These are phyloP conservation scores for Cryphonectria nitschkei DNA, from an alignment of 2,329 filamentous ascomycete genomes.

Conservation along the genomic window DNA sequence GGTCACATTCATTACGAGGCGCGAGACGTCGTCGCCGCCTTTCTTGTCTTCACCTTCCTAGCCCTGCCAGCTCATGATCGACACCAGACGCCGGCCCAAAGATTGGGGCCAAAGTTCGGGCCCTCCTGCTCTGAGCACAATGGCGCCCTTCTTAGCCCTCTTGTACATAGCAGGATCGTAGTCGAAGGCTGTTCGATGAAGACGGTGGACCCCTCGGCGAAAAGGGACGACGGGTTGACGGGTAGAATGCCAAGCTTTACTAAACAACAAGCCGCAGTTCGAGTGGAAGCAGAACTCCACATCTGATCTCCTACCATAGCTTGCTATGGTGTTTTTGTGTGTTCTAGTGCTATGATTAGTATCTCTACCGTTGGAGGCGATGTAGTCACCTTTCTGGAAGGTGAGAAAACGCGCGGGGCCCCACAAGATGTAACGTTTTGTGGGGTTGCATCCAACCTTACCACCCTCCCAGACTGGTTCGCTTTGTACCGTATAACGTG, in stretches of 20 bases:
- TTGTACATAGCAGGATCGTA: background rate
- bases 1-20: slow-evolving; percentile 1
- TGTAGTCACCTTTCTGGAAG: background rate
- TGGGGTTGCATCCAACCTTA: background rate
- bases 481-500: background rate
- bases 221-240: background rate
- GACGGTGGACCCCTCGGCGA: background rate
- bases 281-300: background rate
- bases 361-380: background rate
- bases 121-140: background rate
- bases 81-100: background rate
- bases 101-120: background rate
- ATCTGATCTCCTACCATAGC: background rate
- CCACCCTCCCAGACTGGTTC: background rate
- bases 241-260: background rate
- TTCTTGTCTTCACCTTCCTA: background rate
- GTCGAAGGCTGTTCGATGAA: background rate
- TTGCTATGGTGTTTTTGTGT: background rate
- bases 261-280: background rate
- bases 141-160: background rate
- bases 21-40: background rate
- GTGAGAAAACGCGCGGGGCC: background rate
- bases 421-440: background rate
- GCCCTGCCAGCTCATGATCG: background rate
- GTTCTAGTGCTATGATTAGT: background rate